phyloP scores from a whole-genome alignment of 2,329 filamentous ascomycete species.

The Didymella exigua region DNA sequence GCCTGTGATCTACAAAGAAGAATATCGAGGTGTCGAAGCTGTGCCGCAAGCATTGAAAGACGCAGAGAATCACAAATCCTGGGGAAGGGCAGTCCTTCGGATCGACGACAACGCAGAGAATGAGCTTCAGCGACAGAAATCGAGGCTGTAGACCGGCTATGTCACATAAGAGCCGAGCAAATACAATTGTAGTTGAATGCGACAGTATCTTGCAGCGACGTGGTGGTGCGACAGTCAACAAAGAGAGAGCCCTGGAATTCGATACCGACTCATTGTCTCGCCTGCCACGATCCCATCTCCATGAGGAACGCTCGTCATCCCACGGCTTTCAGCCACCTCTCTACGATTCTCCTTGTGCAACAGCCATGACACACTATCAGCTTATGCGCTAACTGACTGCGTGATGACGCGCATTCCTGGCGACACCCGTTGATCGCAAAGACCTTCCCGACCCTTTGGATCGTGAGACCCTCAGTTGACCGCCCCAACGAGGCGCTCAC shows the following conservation, averaged over 20 bases:
- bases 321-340: slow-evolving; percentile 5
- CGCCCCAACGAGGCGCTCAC: not conserved
- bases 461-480: not conserved
- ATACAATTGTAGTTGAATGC: not conserved
- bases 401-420: not conserved
- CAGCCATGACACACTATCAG: not conserved
- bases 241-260: not conserved
- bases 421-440: not conserved
- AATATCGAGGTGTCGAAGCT: slow-evolving; percentile 58
- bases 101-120: slow-evolving; percentile 40
- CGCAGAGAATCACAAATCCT: slow-evolving; percentile 57
- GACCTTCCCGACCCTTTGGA: not conserved
- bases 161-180: not conserved
- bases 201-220: not conserved
- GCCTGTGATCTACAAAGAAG: slow-evolving; percentile 57
- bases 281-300: not conserved
- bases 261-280: not conserved
- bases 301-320: not conserved
- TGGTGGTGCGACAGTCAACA: not conserved
- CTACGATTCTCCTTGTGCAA: not conserved
- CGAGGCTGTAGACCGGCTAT: slow-evolving; percentile 14
- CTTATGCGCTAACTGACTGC: not conserved
- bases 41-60: slow-evolving; percentile 59
- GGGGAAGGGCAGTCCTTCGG: slow-evolving; percentile 63
- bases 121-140: not conserved